These are phyloP conservation scores for Geotrichum restrictum DNA, from an alignment of 1,139 yeast genomes.

Conservation along the genomic window DNA sequence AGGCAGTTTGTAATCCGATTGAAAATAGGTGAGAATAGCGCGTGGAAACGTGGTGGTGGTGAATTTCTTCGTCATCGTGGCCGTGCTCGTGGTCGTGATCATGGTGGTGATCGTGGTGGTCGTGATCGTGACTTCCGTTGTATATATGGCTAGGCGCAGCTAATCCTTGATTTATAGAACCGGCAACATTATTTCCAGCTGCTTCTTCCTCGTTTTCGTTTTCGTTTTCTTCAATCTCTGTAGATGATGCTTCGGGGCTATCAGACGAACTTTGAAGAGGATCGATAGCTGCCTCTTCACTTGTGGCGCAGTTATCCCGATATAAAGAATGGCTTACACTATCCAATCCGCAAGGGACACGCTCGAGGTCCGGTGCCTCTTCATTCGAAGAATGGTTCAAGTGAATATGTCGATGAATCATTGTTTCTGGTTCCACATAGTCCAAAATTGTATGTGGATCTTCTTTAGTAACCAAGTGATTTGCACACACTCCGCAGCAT, in stretches of 20 bases:
- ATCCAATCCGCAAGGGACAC: neutral
- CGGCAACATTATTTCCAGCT: no score
- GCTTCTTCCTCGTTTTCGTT: no score
- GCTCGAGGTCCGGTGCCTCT: neutral
- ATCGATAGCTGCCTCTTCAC: neutral
- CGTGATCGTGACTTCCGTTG: neutral
- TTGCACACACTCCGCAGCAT: conserved; percentile 18
- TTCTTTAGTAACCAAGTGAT: conserved; percentile 16
- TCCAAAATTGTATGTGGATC: conserved; percentile 26
- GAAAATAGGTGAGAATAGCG: conserved; percentile 72
- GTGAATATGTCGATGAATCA: conserved; percentile 18
- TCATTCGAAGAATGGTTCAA: neutral
- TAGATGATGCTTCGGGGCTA: neutral
- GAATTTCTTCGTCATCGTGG: conserved; percentile 39
- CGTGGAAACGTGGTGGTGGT: conserved; percentile 77
- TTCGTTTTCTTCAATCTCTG: neutral
- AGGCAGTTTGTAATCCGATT: conserved; percentile 83
- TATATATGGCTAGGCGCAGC: neutral
- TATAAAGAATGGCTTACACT: neutral
- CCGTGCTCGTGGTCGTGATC: conserved; percentile 2
- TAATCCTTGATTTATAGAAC: neutral
- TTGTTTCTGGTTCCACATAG: conserved; percentile 19
- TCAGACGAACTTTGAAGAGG: neutral
- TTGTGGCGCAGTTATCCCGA: no score
- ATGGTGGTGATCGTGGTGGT: conserved; percentile 1